phyloP scores from a whole-genome alignment of 805 yeast species.

The Zygosaccharomyces pseudorouxii region DNA sequence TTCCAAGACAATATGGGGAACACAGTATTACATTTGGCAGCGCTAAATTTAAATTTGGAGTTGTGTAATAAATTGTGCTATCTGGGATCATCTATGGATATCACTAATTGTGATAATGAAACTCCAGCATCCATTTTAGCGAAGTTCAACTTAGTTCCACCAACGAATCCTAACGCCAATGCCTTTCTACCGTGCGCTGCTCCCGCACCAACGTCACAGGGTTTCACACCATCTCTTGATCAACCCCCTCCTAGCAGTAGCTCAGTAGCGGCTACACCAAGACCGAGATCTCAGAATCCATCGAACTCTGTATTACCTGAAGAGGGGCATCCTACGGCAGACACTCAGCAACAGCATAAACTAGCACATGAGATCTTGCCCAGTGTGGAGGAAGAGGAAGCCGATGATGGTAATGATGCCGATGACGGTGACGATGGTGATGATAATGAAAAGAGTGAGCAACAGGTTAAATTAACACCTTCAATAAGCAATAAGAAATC shows the following conservation, averaged over 20 bases:
- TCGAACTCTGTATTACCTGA: neutral
- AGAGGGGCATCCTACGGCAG: conserved; percentile 3
- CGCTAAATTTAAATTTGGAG: conserved; percentile 32
- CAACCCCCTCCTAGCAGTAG: conserved; percentile 1
- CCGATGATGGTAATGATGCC: neutral
- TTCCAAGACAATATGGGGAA: conserved; percentile 81
- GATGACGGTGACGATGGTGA: neutral
- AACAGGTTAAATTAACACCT: conserved; percentile 18
- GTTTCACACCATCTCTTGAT: conserved; percentile 2
- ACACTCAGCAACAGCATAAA: neutral
- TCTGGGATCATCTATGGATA: conserved; percentile 32
- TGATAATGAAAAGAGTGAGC: conserved; percentile 1
- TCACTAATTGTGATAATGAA: conserved; percentile 29
- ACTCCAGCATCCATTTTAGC: conserved; percentile 31
- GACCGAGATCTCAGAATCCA: neutral
- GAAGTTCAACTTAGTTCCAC: conserved; percentile 28
- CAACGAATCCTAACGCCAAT: conserved; percentile 11
- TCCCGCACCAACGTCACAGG: conserved; percentile 6
- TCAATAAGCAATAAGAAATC: conserved; percentile 14
- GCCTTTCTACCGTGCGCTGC: conserved; percentile 6
- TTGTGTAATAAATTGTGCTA: conserved; percentile 31
- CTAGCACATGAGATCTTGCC: neutral
- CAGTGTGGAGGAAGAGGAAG: conserved; percentile 1
- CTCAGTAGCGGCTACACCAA: conserved; percentile 6
- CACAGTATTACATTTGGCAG: conserved; percentile 79